Conservation (phyloP, 2,329 filamentous ascomycete genomes). For the Aspergillus alliaceus region DNA sequence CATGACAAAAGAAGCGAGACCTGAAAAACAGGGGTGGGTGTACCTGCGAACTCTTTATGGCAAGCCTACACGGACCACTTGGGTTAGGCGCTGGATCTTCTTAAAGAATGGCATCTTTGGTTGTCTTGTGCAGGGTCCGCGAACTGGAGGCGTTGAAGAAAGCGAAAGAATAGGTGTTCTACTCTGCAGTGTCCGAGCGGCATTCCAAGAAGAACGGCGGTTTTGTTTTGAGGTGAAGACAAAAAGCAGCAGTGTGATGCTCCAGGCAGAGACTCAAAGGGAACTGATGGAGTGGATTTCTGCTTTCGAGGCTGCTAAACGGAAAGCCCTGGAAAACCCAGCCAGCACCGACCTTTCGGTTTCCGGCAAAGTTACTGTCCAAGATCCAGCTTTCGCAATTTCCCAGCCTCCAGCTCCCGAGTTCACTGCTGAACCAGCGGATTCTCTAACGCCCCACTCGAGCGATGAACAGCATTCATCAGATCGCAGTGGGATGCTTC, state of each 20-base stretch:
- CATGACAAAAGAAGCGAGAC: slow-evolving; percentile 48
- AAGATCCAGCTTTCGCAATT: slow-evolving; percentile 83
- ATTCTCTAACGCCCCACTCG: slow-evolving; percentile 59
- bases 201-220: slow-evolving; percentile 85
- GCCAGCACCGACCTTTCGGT: slow-evolving; percentile 51
- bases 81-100: slow-evolving; percentile 93
- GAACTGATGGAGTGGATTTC: slow-evolving; percentile 95
- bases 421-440: slow-evolving; percentile 77
- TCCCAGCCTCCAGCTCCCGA: slow-evolving; percentile 84
- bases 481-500: slow-evolving; percentile 66
- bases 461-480: slow-evolving; percentile 55
- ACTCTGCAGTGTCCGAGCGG: slow-evolving; percentile 87
- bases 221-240: slow-evolving; percentile 99
- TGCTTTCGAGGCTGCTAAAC: slow-evolving; percentile 91
- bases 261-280: slow-evolving; percentile 89
- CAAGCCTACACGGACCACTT: slow-evolving; percentile 85
- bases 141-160: slow-evolving; percentile 83
- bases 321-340: slow-evolving; percentile 79
- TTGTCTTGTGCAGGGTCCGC: slow-evolving; percentile 79
- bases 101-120: slow-evolving; percentile 95
- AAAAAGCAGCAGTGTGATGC: slow-evolving; percentile 82
- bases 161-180: slow-evolving; percentile 95
- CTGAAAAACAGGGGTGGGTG: slow-evolving; percentile 93
- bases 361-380: slow-evolving; percentile 44
- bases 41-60: slow-evolving; percentile 78